Base-by-base conservation (phyloP, 768 basidiomycete genomes). In the Hygrophoropsis aurantiaca region DNA sequence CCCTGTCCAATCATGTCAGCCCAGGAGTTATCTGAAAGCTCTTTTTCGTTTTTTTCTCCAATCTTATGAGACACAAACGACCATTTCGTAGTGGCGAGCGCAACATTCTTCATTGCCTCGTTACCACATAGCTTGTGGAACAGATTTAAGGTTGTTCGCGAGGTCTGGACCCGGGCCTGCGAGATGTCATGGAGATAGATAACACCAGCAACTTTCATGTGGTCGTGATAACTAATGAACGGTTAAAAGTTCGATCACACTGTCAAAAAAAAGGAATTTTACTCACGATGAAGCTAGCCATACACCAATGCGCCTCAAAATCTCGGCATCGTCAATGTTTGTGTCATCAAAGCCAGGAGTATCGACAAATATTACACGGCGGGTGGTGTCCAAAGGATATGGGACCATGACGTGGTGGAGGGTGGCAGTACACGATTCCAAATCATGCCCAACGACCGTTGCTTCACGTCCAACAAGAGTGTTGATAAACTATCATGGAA, bases 31-130 rank as follows among this genome's bases (percentile, higher is more conserved):
- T 21, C 40, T 32, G 6, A 30, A 13, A 30, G 27, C 43, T 70
- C 54, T 16, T 43, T 25, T 40, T 67, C 68, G 11, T 71, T 58
- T 19, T 42, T 42, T 24, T 51, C 42, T 15, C 61, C 69, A 5
- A 50, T 49, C 4, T 40, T 47, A n/a, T 23, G 25, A 2, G 45
- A 45, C 11, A 60, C 48, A 13, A 49, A 53, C 41, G 59, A 59
- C 69, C 68, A 71, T 61, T 66, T 68, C 11, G 70, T 68, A 2
- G 70, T 67, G 15, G 59, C 58, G 5, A 71, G 53, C 18, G 66
- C 46, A 4, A 70, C 62, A 27, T 67, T 61, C 26, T 52, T 52
- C 26, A 60, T 40, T 54, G 67, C 34, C 61, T 49, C 24, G 58
- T 56, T 3, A 54, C 62, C 56, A 24, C 56, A 58, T 11, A 58